Conservation (phyloP, 2,329 filamentous ascomycete genomes). For the Ceratocystis papillata region DNA sequence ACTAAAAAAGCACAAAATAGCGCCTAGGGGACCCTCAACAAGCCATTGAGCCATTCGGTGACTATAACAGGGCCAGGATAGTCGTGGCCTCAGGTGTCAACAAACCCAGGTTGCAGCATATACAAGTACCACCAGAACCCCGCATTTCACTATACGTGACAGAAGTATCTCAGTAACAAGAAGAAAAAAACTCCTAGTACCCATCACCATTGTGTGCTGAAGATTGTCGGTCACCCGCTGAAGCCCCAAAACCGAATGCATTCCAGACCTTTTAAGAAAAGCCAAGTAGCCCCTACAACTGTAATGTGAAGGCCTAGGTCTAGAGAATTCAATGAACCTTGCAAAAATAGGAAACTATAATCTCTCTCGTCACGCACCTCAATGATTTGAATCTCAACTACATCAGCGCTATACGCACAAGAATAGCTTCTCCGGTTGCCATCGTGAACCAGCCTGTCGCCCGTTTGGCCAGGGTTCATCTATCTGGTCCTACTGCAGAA, state of each 20-base stretch:
- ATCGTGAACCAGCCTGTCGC: too few species aligned
- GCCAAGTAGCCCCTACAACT: too few species aligned
- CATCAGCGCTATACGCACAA: too few species aligned
- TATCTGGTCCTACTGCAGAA: too few species aligned
- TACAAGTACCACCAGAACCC: slow-evolving; percentile 21
- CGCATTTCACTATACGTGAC: slow-evolving; percentile 21
- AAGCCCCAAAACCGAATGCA: too few species aligned
- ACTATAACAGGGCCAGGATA: slow-evolving; percentile 6
- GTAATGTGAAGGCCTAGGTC: too few species aligned
- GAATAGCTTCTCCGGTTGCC: too few species aligned
- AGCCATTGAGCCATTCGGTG: background rate
- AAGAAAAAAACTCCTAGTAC: slow-evolving; percentile 6
- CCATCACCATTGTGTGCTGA: slow-evolving; percentile 11
- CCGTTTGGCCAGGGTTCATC: too few species aligned
- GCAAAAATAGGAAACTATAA: too few species aligned
- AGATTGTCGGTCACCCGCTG: slow-evolving; percentile 11
- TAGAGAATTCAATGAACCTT: too few species aligned
- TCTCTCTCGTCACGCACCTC: too few species aligned
- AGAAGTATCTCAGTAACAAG: slow-evolving; percentile 23
- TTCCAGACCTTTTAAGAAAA: slow-evolving; percentile 1
- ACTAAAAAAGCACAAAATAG: slow-evolving; percentile 22
- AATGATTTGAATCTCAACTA: too few species aligned
- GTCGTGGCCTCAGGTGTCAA: slow-evolving; percentile 25
- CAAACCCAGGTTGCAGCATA: slow-evolving; percentile 18
- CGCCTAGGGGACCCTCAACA: slow-evolving; percentile 7